Conservation (phyloP, 192 early-diverging fungal genomes). For the Diversispora epigaea region DNA sequence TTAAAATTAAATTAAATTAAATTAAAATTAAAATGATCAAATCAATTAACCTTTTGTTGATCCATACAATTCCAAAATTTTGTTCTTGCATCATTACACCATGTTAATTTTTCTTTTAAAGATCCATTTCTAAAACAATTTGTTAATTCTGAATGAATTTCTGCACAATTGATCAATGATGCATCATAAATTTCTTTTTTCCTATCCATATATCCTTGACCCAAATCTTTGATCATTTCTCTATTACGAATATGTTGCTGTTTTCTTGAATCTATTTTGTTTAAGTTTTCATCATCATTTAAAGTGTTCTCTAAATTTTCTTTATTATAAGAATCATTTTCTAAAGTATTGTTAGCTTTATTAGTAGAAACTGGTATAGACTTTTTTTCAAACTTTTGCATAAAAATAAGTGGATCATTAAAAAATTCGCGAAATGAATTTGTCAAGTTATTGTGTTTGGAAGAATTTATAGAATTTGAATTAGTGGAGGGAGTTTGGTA, state of each 20-base stretch:
- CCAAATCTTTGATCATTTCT: not conserved
- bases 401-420: too few species aligned
- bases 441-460: too few species aligned
- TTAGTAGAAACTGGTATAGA: not conserved
- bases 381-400: not conserved
- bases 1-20: not conserved
- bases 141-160: slow-evolving; percentile 22
- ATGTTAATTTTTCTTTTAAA: slow-evolving; percentile 1
- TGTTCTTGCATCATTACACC: slow-evolving; percentile 5
- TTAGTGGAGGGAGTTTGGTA: not conserved
- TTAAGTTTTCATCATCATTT: not conserved
- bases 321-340: not conserved
- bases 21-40: not conserved
- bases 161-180: slow-evolving; percentile 24
- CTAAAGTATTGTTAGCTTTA: not conserved
- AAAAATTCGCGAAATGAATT: too few species aligned
- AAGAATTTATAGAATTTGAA: not conserved
- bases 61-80: slow-evolving; percentile 29
- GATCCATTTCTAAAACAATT: slow-evolving; percentile 19
- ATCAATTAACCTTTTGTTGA: slow-evolving; percentile 13
- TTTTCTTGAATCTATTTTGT: not conserved
- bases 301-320: slow-evolving; percentile 4
- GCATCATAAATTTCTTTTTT: slow-evolving; percentile 15
- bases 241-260: not conserved
- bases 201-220: not conserved